Evolutionary conservation across 371 early-diverging fungal genomes (phyloP), one percentile per base, ranked within the genome.

Genomic region (Parasitella parasitica): DNA sequence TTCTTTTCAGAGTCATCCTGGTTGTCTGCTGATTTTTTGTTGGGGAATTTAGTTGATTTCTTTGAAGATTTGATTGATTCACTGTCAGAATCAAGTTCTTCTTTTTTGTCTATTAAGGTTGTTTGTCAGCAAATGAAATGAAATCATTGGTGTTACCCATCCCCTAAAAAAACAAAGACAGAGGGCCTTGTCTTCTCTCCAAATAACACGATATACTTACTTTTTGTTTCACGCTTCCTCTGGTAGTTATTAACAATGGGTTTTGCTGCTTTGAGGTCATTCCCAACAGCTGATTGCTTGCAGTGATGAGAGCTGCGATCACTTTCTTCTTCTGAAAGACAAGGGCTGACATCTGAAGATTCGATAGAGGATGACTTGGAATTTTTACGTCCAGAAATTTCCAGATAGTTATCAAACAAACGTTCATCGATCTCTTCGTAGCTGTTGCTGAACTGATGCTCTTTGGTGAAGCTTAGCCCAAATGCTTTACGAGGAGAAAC

Each of bases 391-490:
- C 28, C 32, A 28, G 50, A 55, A 28, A 43, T 48, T 15, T 35
- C 39, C 24, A 59, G 38, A 49, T 54, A 54, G n/a, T 36, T 49
- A 32, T 65, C 49, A 28, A 59, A 60, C 50, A 65, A 50, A 39
- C 60, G 60, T 15, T 65, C 60, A 41, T 65, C 60, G 22, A 65
- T 65, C 55, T 65, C 66, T 32, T 55, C 54, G 46, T 37, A 52
- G 15, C 35, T 38, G 30, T 53, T 41, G 24, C 46, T 46, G 24
- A 46, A 18, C 20, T 41, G 18, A 24, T 46, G 18, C 6, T 52
- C 30, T 27, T 59, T 18, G 11, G 12, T 24, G 13, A 28, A 55
- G 34, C 46, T 18, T 13, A 46, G 22, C 38, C 60, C 60, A 26
- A 51, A 52, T 60, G 46, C 22, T 46, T 20, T 9, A 13, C 46